These are phyloP conservation scores for Ogataea pilisensis DNA, from an alignment of 805 yeast species.

Conservation along the genomic window DNA sequence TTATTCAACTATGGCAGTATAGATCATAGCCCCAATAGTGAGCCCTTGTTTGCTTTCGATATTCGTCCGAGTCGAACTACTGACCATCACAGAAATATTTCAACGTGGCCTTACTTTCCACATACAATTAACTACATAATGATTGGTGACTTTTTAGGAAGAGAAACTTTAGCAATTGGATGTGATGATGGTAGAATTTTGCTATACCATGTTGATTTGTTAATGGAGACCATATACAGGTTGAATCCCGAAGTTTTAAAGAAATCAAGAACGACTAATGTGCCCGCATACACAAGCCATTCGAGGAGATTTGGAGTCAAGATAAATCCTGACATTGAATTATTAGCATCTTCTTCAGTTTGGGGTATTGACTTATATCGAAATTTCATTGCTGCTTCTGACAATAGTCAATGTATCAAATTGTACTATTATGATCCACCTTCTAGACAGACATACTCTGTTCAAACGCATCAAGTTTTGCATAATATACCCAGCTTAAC, in stretches of 20 bases:
- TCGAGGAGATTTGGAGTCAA: conserved; percentile 6
- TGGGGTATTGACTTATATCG: conserved; percentile 59
- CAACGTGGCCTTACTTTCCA: conserved; percentile 50
- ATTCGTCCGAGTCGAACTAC: conserved; percentile 40
- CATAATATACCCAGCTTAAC: conserved; percentile 57
- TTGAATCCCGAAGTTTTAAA: neutral
- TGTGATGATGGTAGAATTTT: conserved; percentile 52
- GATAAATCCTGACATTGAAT: conserved; percentile 22
- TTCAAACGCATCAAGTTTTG: conserved; percentile 38
- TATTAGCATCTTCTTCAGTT: conserved; percentile 42
- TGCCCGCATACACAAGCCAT: conserved; percentile 1
- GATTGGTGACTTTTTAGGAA: conserved; percentile 31
- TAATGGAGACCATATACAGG: conserved; percentile 20
- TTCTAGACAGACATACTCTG: conserved; percentile 8
- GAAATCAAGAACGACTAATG: neutral
- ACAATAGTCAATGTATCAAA: conserved; percentile 46
- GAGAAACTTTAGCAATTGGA: conserved; percentile 45
- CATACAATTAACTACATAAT: conserved; percentile 53
- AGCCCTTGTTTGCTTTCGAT: conserved; percentile 33
- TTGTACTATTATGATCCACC: conserved; percentile 33
- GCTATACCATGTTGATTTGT: conserved; percentile 31
- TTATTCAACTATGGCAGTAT: conserved; percentile 23
- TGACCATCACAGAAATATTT: conserved; percentile 32
- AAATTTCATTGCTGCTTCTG: conserved; percentile 45
- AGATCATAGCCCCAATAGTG: conserved; percentile 27